Percentiles rank a stretch among this genome's conserved stretches.
phyloP scores from a whole-genome alignment of 768 basidiomycete genomes.

The Cubamyces sp. region DNA sequence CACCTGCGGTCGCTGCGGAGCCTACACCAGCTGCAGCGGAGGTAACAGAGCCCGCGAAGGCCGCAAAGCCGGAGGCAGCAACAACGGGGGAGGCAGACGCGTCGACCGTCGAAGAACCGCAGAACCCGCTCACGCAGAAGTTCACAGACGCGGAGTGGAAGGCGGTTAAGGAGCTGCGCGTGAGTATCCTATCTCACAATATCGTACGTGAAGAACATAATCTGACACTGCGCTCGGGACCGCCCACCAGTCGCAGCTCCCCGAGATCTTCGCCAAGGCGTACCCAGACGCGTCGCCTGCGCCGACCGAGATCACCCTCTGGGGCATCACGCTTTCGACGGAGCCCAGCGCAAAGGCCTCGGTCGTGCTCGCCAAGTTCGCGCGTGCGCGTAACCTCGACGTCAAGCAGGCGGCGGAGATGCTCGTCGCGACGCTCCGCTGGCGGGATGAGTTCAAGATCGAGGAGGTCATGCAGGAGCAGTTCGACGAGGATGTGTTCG shows the following conservation, averaged over 20 bases:
- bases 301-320: slow-evolving; percentile 56
- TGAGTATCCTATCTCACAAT: slow-evolving; percentile 37
- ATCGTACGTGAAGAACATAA: not conserved
- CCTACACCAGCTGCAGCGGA: not conserved
- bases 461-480: slow-evolving; percentile 59
- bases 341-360: slow-evolving; percentile 58
- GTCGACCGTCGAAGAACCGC: slow-evolving; percentile 52
- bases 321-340: slow-evolving; percentile 65
- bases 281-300: slow-evolving; percentile 62
- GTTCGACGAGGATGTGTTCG: slow-evolving; percentile 40
- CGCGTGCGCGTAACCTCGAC: slow-evolving; percentile 68
- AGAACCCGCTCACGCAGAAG: slow-evolving; percentile 67
- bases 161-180: slow-evolving; percentile 70
- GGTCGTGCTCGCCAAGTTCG: slow-evolving; percentile 81
- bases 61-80: not conserved
- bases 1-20: slow-evolving; percentile 5
- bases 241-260: slow-evolving; percentile 40
- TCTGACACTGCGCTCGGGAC: slow-evolving; percentile 29
- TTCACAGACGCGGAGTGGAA: slow-evolving; percentile 78
- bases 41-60: not conserved
- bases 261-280: slow-evolving; percentile 58
- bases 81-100: slow-evolving; percentile 7
- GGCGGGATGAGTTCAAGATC: slow-evolving; percentile 73
- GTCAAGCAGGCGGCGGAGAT: slow-evolving; percentile 61
- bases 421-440: slow-evolving; percentile 66